A percentile compares a stretch with the other conserved stretches of the same genome.
phyloP scores from a whole-genome alignment of 164 flowering plant species.

The Dillenia suffruticosa region DNA sequence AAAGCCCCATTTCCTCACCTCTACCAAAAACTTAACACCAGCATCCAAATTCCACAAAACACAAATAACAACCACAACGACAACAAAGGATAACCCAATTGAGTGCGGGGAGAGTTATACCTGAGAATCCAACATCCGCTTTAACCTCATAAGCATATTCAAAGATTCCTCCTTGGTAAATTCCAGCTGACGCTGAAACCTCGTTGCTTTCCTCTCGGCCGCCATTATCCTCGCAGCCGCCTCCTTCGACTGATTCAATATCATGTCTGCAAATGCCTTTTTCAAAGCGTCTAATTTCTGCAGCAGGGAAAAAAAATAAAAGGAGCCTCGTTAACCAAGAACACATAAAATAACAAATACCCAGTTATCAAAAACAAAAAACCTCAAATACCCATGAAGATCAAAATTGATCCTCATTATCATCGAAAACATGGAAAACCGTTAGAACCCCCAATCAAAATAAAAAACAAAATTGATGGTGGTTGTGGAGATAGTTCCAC shows the following conservation, averaged over 20 bases:
- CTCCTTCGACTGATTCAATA: conserved; percentile 74
- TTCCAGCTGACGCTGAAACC: conserved; percentile 47
- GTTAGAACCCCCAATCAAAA: conserved; percentile 7
- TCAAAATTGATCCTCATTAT: too few relatives aligned
- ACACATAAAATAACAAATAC: too few relatives aligned
- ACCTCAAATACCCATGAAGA: too few relatives aligned
- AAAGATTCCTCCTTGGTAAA: conserved; percentile 63
- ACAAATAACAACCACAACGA: conserved; percentile 2
- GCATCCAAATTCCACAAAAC: not conserved
- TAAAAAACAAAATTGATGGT: conserved; percentile 7
- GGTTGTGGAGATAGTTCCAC: not conserved
- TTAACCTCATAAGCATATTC: conserved; percentile 57
- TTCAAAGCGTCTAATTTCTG: conserved; percentile 73
- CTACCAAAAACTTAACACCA: not conserved
- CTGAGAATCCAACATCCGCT: conserved; percentile 68
- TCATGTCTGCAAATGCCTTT: conserved; percentile 83
- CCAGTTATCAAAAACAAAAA: too few relatives aligned
- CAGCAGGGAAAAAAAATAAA: conserved; percentile 3
- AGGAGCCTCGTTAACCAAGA: not conserved
- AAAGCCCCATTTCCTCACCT: not conserved
- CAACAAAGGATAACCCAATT: not conserved
- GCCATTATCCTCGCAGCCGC: conserved; percentile 77
- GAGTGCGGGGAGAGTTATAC: too few relatives aligned
- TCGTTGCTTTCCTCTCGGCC: conserved; percentile 57
- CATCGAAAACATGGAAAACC: not conserved